Base-by-base conservation (phyloP, 176 grass and related monocot species). In the Puya raimondii region DNA sequence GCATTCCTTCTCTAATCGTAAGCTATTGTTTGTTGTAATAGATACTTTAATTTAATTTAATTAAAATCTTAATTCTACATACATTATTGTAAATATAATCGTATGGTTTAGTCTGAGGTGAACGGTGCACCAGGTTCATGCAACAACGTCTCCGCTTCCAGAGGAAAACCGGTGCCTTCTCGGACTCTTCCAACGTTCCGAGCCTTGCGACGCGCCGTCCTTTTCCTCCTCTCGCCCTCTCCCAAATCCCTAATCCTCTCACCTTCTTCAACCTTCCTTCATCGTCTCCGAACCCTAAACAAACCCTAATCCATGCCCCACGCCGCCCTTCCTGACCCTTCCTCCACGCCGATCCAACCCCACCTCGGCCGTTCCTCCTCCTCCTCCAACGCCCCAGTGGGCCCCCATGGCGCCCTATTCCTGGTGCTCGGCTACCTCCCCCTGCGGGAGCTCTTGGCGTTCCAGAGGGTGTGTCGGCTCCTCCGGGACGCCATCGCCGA, bases 391-490 rank as follows among this genome's bases (percentile, higher is more conserved):
- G 48, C 61, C 12, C 68, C n/a, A 26, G 20, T 25, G 11, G 58
- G 23, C 2, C 80, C 67, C 29, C 80, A 89, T 71, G 69, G 64
- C 12, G 83, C 88, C 2, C 69, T 96, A 2, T 70, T 84, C 80
- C 73, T 88, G 23, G 83, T 90, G 14, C 85, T 96, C 50, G 72
- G 77, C 25, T 66, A 88, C 81, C 74, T 91, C 53, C 75, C 63
- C 16, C 74, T 91, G 42, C 80, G 72, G 1, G 92, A 88, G 11
- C 74, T 96, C 68, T 64, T 96, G 65, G 63, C 75, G 26, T 96
- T 90, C 83, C 70, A 78, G 47, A 64, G 69, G 47, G 78, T 86
- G 12, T 86, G 51, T 17, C 66, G 73, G 50, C 27, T 68, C 16
- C 78, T 81, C 78, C 61, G 78, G 26, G 81, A 85, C 23, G 79